Percentiles rank a stretch among this genome's conserved stretches.
Evolutionary conservation across 306 rosid species (phyloP).

Genomic region (Spatholobus suberectus): DNA sequence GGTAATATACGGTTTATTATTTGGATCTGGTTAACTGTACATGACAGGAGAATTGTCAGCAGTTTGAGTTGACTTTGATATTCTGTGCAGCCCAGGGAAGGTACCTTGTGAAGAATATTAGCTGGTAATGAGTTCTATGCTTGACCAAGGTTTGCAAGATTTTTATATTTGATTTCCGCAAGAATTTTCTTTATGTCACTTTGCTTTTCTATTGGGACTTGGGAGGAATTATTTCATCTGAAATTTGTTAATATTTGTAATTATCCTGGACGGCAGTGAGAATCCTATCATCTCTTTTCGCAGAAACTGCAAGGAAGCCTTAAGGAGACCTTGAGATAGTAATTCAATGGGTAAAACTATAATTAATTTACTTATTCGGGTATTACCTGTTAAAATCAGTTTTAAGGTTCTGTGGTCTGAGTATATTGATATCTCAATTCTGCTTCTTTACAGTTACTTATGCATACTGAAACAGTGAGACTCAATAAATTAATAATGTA

Average conservation of each 20-base stretch:
- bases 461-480: neutral
- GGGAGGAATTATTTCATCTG: neutral
- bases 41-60: slow-evolving; percentile 4
- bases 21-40: neutral
- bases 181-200: neutral
- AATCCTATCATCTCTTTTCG: slow-evolving; percentile 4
- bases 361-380: neutral
- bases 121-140: slow-evolving; percentile 21
- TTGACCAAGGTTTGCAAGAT: slow-evolving; percentile 11
- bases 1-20: slow-evolving; percentile 30
- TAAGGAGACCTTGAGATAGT: neutral
- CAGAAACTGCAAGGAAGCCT: neutral
- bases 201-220: neutral
- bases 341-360: slow-evolving; percentile 13
- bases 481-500: neutral
- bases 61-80: slow-evolving; percentile 4
- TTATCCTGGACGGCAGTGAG: neutral
- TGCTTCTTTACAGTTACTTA: neutral
- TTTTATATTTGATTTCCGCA: neutral
- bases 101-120: neutral
- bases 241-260: neutral
- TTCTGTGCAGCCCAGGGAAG: neutral
- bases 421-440: neutral
- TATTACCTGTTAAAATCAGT: neutral
- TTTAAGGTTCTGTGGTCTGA: neutral